Base-by-base conservation (phyloP, 2,329 filamentous ascomycete genomes). In the Madurella fahalii region DNA sequence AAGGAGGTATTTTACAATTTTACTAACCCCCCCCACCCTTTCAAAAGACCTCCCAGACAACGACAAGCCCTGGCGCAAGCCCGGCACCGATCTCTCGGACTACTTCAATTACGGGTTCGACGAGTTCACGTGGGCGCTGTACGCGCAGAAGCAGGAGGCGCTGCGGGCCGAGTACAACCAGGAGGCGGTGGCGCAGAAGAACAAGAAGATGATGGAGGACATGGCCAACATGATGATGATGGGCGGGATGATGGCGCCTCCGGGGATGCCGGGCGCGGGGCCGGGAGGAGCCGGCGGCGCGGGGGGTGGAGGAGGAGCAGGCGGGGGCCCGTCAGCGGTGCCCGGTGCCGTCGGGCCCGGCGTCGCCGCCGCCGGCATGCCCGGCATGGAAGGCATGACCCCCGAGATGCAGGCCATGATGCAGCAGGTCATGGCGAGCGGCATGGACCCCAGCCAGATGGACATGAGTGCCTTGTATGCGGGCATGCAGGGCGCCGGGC, bases 41-140 rank as follows among this genome's bases (percentile, higher is more conserved):
- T 15, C n/a, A n/a, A n/a, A n/a, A 37, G 83, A 87, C 65, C 81
- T 92, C 17, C 80, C 84, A 39, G 86, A 89, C 8, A 90, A 91
- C 65, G 89, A 92, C 59, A 97, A 96, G 71, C 92, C 93, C 16
- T 99, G 94, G 94, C 86, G 94, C 43, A 86, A 92, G 61, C 94
- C 94, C 0, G 94, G 94, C 45, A 92, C 93, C 11, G 94, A 99
- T 66, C 84, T 96, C 52, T 94, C 89, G 56, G 94, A 99, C 70
- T 97, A 95, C 74, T 97, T 97, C 82, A 97, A 97, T 76, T 97
- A 97, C 72, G 93, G 93, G 55, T 97, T 97, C 68, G 93, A 97
- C 73, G 93, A 97, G 72, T 97, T 96, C 72, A 96, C 92, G 1
- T 99, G 94, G 94, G 89, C 92, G 5, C 82, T 92, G 51, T 99